Conservation (phyloP, 306 rosid genomes). For the Ziziphus jujuba region DNA sequence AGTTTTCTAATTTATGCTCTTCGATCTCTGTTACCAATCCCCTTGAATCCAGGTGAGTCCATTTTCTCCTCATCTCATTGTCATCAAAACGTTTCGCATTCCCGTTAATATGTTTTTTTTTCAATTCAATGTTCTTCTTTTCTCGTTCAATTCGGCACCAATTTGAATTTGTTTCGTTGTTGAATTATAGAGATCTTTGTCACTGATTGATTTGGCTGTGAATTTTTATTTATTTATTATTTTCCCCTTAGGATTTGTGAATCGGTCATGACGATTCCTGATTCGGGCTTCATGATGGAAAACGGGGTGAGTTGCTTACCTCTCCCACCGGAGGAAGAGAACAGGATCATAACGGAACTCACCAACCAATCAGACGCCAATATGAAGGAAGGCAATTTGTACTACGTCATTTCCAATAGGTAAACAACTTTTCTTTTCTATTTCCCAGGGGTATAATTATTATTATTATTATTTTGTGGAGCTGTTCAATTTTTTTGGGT, state of each 20-base stretch:
- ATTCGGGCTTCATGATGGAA: constrained; percentile 67
- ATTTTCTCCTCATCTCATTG: constrained; percentile 13
- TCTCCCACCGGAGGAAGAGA: constrained; percentile 76
- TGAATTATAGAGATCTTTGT: constrained; percentile 38
- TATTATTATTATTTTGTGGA: neutral
- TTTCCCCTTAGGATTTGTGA: constrained; percentile 1
- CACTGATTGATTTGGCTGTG: neutral
- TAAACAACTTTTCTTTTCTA: neutral
- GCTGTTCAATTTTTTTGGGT: neutral
- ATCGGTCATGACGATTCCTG: constrained; percentile 69
- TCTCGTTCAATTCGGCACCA: constrained; percentile 13
- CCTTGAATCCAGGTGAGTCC: constrained; percentile 33
- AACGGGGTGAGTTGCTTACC: constrained; percentile 67
- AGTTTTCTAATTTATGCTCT: constrained; percentile 11
- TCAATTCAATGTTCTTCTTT: neutral
- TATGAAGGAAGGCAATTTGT: constrained; percentile 79
- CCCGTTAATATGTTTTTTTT: neutral
- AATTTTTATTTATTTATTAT: neutral
- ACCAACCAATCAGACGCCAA: constrained; percentile 62
- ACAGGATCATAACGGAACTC: constrained; percentile 66
- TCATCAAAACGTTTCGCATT: neutral
- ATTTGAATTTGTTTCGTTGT: constrained; percentile 18
- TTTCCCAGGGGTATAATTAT: neutral
- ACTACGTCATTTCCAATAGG: constrained; percentile 79
- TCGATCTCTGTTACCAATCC: constrained; percentile 33